Base-by-base conservation (phyloP, 495 filamentous ascomycete genomes). In the Peziza echinospora region DNA sequence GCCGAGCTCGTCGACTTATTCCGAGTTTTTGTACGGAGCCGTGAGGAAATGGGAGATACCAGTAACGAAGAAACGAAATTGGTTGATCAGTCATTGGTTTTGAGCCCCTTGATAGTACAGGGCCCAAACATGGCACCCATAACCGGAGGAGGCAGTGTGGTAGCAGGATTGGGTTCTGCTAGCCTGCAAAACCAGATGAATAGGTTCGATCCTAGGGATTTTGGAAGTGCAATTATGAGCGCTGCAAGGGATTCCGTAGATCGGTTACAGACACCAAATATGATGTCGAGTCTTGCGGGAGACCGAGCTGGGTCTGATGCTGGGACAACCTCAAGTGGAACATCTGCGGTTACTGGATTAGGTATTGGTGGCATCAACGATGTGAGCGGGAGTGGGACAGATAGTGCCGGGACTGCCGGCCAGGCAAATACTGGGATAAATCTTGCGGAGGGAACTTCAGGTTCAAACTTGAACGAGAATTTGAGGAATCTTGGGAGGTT, bases 1-100 rank as follows among this genome's bases (percentile, higher is more conserved):
- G 63, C 73, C 8, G 71, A 78, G 47, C 76, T 97, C 5, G 65
- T 92, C 26, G 89, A 97, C 57, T 67, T 97, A 3, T 96, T 94
- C 65, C 70, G 78, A 47, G 75, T 89, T 41, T 84, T 92, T 63
- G 75, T 71, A 46, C 71, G 75, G 44, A 62, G 79, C 24, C 71
- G 73, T 25, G 64, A 67, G 41, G 74, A 76, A 41, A 61, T 67
- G 21, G 56, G 17, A 37, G 56, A 48, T 17, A 13, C 17, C 17
- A 17, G 30, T 5, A 5, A 2, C 30, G 30, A 37, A 59, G 71
- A 41, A 65, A 64, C 26, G 67, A 71, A 40, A 37, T 17, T 37
- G 19, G 30, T 37, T 1, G 30, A 37, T 13, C 30, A 37, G 19
- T 37, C 30, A 37, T 1, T 2, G 13, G 30, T 37, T 11, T 17